Evolutionary conservation across 345 rosid genomes (phyloP).

Genomic region (Salix viminalis): DNA sequence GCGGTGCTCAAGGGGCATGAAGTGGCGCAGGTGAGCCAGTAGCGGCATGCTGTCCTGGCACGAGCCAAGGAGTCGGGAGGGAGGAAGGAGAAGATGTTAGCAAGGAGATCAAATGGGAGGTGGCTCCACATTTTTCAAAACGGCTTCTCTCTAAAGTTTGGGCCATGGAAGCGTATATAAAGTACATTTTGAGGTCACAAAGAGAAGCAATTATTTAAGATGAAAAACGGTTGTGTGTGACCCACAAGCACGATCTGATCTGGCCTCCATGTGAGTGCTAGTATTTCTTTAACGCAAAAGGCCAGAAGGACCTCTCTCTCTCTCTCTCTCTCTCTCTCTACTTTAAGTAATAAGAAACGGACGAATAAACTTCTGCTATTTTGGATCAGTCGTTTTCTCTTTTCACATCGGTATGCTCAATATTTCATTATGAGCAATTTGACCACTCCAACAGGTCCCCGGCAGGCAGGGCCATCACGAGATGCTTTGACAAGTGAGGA

Average conservation of each 20-base stretch:
- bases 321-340: no score
- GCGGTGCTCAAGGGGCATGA: constrained; percentile 15
- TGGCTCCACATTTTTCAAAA: constrained; percentile 42
- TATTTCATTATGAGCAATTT: no score
- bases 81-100: constrained; percentile 45
- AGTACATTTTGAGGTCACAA: neutral
- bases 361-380: no score
- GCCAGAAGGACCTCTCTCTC: no score
- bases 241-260: constrained; percentile 5
- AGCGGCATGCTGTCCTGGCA: constrained; percentile 38
- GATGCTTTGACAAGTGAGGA: no score
- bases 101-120: constrained; percentile 43
- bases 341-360: no score
- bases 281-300: no score
- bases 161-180: neutral
- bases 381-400: no score
- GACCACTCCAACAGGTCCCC: no score
- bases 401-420: no score
- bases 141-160: neutral
- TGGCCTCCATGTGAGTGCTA: constrained; percentile 19
- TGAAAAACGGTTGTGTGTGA: constrained; percentile 27
- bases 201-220: constrained; percentile 25
- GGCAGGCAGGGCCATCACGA: no score
- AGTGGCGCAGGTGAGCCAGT: constrained; percentile 37
- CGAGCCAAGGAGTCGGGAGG: constrained; percentile 45